These are phyloP conservation scores for Lasiodiplodia theobromae DNA, from an alignment of 2,329 filamentous ascomycete genomes.

Conservation along the genomic window DNA sequence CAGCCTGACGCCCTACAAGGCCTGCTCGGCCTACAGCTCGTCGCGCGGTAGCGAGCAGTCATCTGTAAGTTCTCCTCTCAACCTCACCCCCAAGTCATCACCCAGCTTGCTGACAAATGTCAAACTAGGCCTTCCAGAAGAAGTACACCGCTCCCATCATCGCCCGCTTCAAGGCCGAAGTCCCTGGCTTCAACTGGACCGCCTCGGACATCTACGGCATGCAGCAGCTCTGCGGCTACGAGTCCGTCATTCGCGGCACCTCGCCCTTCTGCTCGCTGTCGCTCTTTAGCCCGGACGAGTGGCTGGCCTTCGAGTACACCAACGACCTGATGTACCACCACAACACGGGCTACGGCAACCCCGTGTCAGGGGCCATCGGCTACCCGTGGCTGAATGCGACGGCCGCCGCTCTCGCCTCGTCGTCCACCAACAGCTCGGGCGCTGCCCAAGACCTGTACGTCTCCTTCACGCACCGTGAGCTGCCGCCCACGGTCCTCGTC, in stretches of 20 bases:
- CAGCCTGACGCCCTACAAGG: slow-evolving; percentile 69
- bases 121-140: slow-evolving; percentile 52
- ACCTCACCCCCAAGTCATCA: neutral
- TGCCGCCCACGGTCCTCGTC: slow-evolving; percentile 71
- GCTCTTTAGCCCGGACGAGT: slow-evolving; percentile 67
- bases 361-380: slow-evolving; percentile 64
- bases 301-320: slow-evolving; percentile 71
- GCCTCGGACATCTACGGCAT: slow-evolving; percentile 68
- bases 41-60: slow-evolving; percentile 65
- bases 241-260: slow-evolving; percentile 67
- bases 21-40: slow-evolving; percentile 68
- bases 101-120: slow-evolving; percentile 4
- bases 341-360: slow-evolving; percentile 70
- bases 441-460: slow-evolving; percentile 66
- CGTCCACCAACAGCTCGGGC: slow-evolving; percentile 44
- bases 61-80: slow-evolving; percentile 37
- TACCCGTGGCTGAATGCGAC: slow-evolving; percentile 73
- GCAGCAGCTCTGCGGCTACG: slow-evolving; percentile 72
- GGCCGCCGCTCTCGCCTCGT: slow-evolving; percentile 55
- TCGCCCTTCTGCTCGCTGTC: slow-evolving; percentile 68
- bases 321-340: slow-evolving; percentile 71
- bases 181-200: slow-evolving; percentile 68
- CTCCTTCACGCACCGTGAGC: slow-evolving; percentile 73
- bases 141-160: slow-evolving; percentile 68
- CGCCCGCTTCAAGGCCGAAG: slow-evolving; percentile 62